Conservation (phyloP, 176 grass and related monocot species). For the Cenchrus fungigraminus region DNA sequence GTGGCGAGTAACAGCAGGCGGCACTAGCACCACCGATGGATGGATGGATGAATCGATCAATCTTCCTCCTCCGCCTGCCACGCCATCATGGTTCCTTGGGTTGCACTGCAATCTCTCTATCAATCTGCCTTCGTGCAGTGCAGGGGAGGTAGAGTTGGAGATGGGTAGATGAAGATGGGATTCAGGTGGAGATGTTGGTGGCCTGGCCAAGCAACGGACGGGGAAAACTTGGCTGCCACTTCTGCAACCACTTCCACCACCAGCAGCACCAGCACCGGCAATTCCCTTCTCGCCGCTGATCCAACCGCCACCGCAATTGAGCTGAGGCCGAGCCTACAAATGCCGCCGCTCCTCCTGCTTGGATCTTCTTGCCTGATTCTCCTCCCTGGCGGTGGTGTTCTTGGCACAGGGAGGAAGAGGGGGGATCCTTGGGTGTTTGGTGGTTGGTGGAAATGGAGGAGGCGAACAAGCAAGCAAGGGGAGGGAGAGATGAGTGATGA, state of each 20-base stretch:
- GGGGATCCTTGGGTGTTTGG: slow-evolving; percentile 30
- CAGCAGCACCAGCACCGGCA: not conserved
- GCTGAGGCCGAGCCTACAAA: slow-evolving; percentile 43
- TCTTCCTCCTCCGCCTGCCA: slow-evolving; percentile 24
- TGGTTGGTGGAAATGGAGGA: slow-evolving; percentile 54
- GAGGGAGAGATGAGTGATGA: too few species aligned
- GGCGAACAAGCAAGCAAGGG: not conserved
- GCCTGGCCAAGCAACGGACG: slow-evolving; percentile 27
- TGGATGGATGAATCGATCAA: slow-evolving; percentile 28
- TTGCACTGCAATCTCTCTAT: slow-evolving; percentile 62
- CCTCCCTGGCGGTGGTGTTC: not conserved
- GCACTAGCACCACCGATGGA: slow-evolving; percentile 30
- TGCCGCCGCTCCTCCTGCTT: slow-evolving; percentile 42
- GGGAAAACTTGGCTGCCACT: slow-evolving; percentile 51
- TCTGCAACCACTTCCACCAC: slow-evolving; percentile 47
- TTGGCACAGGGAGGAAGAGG: not conserved
- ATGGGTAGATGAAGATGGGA: slow-evolving; percentile 27
- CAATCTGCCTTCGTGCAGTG: not conserved
- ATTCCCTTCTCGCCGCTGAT: not conserved
- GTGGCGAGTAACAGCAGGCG: slow-evolving; percentile 47
- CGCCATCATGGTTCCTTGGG: slow-evolving; percentile 81
- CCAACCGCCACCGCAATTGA: slow-evolving; percentile 18
- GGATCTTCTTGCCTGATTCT: slow-evolving; percentile 26
- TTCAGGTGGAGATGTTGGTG: slow-evolving; percentile 51
- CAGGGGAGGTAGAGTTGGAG: slow-evolving; percentile 26